Evolutionary conservation across 441 rosid species (phyloP).

Genomic region (Populus hybrid): DNA sequence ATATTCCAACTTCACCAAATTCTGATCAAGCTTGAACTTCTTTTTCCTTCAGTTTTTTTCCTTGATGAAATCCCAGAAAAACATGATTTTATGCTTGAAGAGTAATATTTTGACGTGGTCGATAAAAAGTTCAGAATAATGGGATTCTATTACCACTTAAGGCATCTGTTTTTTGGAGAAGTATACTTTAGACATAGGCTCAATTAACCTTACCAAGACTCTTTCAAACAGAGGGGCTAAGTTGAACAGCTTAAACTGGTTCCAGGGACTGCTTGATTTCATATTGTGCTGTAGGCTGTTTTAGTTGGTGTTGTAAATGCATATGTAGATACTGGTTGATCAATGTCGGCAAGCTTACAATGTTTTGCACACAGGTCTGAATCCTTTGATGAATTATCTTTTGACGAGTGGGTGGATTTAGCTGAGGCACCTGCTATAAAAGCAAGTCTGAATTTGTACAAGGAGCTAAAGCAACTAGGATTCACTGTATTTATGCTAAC

Average conservation of each 20-base stretch:
- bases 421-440: conserved; percentile 75
- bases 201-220: background rate
- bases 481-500: conserved; percentile 62
- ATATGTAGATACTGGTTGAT: background rate
- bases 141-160: background rate
- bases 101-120: background rate
- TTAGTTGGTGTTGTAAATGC: background rate
- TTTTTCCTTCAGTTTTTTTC: background rate
- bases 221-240: background rate
- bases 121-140: background rate
- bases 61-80: background rate
- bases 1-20: background rate
- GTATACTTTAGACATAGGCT: background rate
- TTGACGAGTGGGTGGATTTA: conserved; percentile 55
- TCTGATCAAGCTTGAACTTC: background rate
- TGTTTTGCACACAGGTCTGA: conserved; percentile 42
- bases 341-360: conserved; percentile 5
- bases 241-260: background rate
- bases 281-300: background rate
- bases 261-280: background rate
- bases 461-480: conserved; percentile 58
- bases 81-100: background rate
- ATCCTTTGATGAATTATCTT: conserved; percentile 39
- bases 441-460: conserved; percentile 61
- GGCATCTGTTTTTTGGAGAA: background rate